Evolutionary conservation across 208 protist species (phyloP).

Genomic region (Strigomonas oncopelti): DNA sequence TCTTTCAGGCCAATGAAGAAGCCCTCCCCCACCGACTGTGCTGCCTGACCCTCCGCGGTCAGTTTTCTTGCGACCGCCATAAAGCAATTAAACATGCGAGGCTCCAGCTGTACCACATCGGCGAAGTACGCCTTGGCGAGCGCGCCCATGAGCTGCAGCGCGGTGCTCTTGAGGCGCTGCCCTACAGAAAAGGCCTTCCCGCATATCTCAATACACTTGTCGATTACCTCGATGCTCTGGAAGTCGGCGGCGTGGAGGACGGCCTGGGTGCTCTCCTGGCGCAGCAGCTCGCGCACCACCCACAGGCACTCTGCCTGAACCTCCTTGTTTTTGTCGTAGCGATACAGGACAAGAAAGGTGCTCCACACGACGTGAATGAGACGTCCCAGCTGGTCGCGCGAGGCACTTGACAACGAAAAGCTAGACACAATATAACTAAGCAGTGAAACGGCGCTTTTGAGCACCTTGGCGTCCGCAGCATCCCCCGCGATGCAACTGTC

Average conservation of each 20-base stretch:
- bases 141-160: slow-evolving; percentile 23
- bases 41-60: slow-evolving; percentile 10
- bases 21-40: slow-evolving; percentile 40
- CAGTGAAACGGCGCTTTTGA: background rate
- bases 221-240: slow-evolving; percentile 14
- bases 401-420: background rate
- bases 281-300: slow-evolving; percentile 24
- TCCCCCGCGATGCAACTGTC: slow-evolving; percentile 6
- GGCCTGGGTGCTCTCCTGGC: slow-evolving; percentile 1
- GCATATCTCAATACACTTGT: slow-evolving; percentile 21
- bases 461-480: slow-evolving; percentile 8
- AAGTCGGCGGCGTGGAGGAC: slow-evolving; percentile 14
- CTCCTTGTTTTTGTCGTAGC: slow-evolving; percentile 21
- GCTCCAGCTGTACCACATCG: background rate
- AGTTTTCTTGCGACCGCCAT: slow-evolving; percentile 20
- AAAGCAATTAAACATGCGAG: slow-evolving; percentile 13
- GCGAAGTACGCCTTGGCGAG: slow-evolving; percentile 10
- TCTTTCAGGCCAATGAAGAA: slow-evolving; percentile 36
- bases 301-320: slow-evolving; percentile 30
- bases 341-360: slow-evolving; percentile 21
- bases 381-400: background rate
- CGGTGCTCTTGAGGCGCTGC: slow-evolving; percentile 18
- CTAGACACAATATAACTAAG: background rate
- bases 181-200: slow-evolving; percentile 9
- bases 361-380: slow-evolving; percentile 12